These are phyloP conservation scores for Moricandia moricandioides DNA, from an alignment of 345 rosid genomes.

Conservation along the genomic window DNA sequence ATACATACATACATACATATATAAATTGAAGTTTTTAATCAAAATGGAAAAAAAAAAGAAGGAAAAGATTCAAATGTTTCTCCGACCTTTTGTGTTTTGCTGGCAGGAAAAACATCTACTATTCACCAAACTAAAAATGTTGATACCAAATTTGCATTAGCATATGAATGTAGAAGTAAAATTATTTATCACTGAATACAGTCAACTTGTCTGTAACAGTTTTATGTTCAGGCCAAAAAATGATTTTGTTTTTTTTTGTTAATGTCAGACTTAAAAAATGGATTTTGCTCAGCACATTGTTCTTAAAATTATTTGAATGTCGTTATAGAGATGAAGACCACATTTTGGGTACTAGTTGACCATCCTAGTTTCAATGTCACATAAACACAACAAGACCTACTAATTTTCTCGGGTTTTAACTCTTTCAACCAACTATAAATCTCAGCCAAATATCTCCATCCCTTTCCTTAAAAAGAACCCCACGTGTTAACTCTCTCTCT, in stretches of 20 bases:
- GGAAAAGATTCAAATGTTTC: no score
- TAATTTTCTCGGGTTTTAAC: conserved; percentile 18
- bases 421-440: conserved; percentile 19
- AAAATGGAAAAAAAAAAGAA: no score
- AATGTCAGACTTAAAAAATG: background rate
- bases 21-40: no score
- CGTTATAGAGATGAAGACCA: background rate
- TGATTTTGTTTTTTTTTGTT: background rate
- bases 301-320: background rate
- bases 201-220: conserved; percentile 9
- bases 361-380: background rate
- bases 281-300: background rate
- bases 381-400: conserved; percentile 1
- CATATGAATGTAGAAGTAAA: background rate
- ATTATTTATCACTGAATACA: conserved; percentile 9
- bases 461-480: background rate
- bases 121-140: background rate
- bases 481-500: conserved; percentile 6
- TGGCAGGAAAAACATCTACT: background rate
- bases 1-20: no score
- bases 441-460: background rate
- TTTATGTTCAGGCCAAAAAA: conserved; percentile 14
- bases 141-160: background rate
- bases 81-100: no score
- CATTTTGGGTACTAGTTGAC: conserved; percentile 18